Evolutionary conservation across 352 stramenopile species (phyloP), one percentile per base, ranked within the genome.

Genomic region (Thalassiosira hispida): DNA sequence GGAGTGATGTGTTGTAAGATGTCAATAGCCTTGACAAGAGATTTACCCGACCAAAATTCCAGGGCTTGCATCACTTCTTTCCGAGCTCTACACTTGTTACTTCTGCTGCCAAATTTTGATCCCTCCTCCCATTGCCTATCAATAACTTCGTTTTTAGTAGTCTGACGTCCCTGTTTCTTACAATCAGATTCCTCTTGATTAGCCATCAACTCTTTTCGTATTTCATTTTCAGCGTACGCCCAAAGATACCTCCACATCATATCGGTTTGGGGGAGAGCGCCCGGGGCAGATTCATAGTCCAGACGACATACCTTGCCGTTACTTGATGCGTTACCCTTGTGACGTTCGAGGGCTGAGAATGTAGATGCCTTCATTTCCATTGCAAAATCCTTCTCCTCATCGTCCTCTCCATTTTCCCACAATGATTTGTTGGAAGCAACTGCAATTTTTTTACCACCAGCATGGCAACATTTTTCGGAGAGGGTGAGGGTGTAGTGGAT

Each of bases 181-280:
- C 16, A 52, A 52, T 52, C n/a, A 14, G 44, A 52, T 52, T 22
- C 44, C 1, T 25, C 14, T 8, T 52, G 23, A 12, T 25, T 52
- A 52, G 9, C 23, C 40, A 49, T 49, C 5, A 49, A 18, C 5
- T 49, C 5, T 18, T 49, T 49, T 12, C 40, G 6, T 4, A 49
- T 49, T 49, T 16, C 40, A 49, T 49, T 49, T 49, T 49, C 40
- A 20, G 40, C 40, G n/a, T 49, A 49, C n/a, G 40, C 40, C 40
- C 40, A 49, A 4, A 49, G 40, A 49, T 49, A 49, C n/a, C 40
- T 49, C 40, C 40, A 49, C 40, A 49, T 49, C 40, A 49, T 49
- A 18, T 49, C 40, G 3, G 40, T 20, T 20, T 49, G 6, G 16
- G 40, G 40, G 3, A 49, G 40, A 49, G 40, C 40, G 2, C 40